Percentiles rank a stretch among this genome's conserved stretches.
These are phyloP conservation scores for Garcia nutans DNA, from an alignment of 345 rosid genomes.

Conservation along the genomic window DNA sequence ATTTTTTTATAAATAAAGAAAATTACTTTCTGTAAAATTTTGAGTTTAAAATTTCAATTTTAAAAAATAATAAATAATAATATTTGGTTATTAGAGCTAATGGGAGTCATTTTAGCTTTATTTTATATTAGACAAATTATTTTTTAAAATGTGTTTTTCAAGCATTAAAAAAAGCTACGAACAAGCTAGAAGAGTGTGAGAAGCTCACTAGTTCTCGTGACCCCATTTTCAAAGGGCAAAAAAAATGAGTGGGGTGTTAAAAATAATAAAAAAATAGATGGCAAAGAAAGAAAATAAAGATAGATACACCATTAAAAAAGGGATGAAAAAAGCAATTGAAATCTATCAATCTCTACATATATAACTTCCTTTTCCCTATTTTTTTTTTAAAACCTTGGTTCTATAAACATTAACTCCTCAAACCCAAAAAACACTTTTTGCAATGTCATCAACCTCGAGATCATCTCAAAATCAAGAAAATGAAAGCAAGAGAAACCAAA, in stretches of 20 bases:
- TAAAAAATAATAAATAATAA: too few species aligned
- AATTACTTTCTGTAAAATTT: too few species aligned
- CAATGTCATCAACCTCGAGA: conserved; percentile 23
- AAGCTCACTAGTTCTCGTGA: conserved; percentile 34
- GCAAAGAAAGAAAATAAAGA: conserved; percentile 14
- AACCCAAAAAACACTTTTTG: conserved; percentile 19
- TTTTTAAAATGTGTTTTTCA: conserved; percentile 19
- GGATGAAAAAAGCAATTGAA: conserved; percentile 17
- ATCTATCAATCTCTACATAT: conserved; percentile 25
- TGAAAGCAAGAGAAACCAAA: too few species aligned
- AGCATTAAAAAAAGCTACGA: conserved; percentile 28
- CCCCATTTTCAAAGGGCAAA: conserved; percentile 40
- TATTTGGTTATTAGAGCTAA: not conserved
- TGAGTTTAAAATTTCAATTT: not conserved
- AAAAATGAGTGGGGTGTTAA: conserved; percentile 19
- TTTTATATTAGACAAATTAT: too few species aligned
- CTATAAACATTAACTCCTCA: not conserved
- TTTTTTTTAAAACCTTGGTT: conserved; percentile 30
- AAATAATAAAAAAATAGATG: conserved; percentile 20
- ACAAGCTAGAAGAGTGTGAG: conserved; percentile 9
- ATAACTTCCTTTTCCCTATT: conserved; percentile 15
- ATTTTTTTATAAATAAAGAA: too few species aligned
- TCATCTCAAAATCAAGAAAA: conserved; percentile 22
- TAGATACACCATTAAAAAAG: conserved; percentile 7
- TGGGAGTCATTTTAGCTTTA: conserved; percentile 21